Base-by-base conservation (phyloP, 1,284 basidiomycete species). In the Boletus sp. region DNA sequence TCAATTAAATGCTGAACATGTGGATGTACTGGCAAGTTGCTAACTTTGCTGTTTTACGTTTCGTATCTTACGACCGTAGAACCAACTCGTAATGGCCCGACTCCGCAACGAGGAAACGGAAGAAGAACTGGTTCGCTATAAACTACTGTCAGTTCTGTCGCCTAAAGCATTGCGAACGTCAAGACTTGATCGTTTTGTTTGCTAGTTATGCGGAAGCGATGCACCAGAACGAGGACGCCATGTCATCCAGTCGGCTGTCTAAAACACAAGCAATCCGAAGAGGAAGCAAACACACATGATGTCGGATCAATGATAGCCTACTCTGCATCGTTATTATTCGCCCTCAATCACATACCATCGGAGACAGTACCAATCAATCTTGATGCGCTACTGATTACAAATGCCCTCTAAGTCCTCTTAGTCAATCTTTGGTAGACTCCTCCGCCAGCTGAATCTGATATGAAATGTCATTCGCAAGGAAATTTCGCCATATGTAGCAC, bases 31-130 rank as follows among this genome's bases (percentile, higher is more conserved):
- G 59, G 87, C 88, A 51, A 50, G 81, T 70, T 22, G 19, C 3
- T 40, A 6, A 3, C 16, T 2, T 26, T 7, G 5, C 3, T 20
- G 9, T 3, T 22, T n/a, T 27, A 13, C 12, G 19, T 10, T 41
- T 35, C 9, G 16, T 25, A 36, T 37, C 33, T 39, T n/a, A 29
- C 20, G 34, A 36, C 10, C 32, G 13, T 69, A 95, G 77, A 93
- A 94, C 59, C 88, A 95, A 64, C 78, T 96, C 4, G 94, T 97
- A 5, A 89, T 85, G 72, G 76, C 83, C 50, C 81, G 93, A 47
- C 72, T 96, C 29, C 82, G 84, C 50, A 88, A 89, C 59, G 94
- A 97, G 65, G 92, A 95, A 62, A 75, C 92, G 51, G 94, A 96
- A 67, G 79, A 81, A 47, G 90, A 96, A 65, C 79, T 96, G 9